phyloP scores from a whole-genome alignment of 208 protist genomes.

The Leishmania aethiopica region DNA sequence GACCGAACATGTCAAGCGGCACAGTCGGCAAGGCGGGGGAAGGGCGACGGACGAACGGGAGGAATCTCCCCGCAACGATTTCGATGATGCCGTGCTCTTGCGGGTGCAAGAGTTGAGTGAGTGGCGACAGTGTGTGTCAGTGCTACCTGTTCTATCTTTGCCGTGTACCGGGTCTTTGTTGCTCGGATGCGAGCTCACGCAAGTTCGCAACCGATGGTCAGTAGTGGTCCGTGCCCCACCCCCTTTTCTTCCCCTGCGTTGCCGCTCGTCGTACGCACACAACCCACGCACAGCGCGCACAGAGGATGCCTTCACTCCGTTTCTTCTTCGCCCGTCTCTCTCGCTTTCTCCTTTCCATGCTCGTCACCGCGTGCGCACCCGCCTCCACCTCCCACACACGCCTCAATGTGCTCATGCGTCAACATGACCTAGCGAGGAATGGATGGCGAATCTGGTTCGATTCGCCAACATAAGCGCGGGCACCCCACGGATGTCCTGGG shows the following conservation, averaged over 20 bases:
- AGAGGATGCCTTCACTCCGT: not conserved
- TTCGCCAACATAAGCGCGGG: not conserved
- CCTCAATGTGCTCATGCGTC: not conserved
- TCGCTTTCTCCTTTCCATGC: not conserved
- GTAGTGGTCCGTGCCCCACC: not conserved
- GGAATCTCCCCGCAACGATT: no score
- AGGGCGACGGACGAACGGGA: not conserved
- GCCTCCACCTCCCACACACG: not conserved
- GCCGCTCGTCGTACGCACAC: not conserved
- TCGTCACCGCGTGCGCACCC: not conserved
- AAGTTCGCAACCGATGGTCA: not conserved
- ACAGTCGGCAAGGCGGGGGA: not conserved
- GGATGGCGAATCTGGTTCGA: not conserved
- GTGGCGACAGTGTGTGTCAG: not conserved
- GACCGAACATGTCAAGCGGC: not conserved
- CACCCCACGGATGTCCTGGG: not conserved
- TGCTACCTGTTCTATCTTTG: not conserved
- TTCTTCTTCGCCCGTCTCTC: no score
- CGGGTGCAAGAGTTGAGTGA: not conserved
- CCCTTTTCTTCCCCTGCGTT: not conserved
- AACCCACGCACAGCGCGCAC: not conserved
- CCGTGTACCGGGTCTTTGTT: not conserved
- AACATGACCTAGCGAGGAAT: not conserved
- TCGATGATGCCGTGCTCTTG: not conserved
- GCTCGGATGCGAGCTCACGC: not conserved